Evolutionary conservation across 805 yeast species (phyloP), one percentile per base, ranked within the genome.

Genomic region (Teunomyces funiuensis): DNA sequence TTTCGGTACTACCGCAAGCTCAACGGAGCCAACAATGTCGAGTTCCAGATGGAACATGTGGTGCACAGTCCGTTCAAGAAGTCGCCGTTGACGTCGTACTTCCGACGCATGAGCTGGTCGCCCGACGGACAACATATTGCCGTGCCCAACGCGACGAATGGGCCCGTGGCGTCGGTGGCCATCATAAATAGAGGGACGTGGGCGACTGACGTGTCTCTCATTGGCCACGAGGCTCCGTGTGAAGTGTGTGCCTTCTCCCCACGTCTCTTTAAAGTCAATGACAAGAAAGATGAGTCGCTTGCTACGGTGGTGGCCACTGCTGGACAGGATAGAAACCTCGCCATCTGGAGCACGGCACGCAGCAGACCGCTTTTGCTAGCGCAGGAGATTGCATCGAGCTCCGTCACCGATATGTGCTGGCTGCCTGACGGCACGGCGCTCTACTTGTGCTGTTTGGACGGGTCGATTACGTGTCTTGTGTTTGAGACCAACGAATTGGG

Each of bases 361-460:
- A 77, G 89, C 4, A 73, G 87, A 37, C 98, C 99, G 1, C 61
- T 93, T 37, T 74, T 86, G 9, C 87, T 89, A 6, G 87, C 90
- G 1, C 79, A 79, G 29, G 95, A 90, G 47, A 74, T 91, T 11
- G 77, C 85, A 3, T 69, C 73, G 28, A 88, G 85, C 50, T 76
- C 96, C 0, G 83, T 93, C 22, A 88, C 97, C 0, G 99, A 91
- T 60, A 66, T 91, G 36, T 76, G 87, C 22, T 91, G 99, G 99
- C 74, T 85, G 10, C 88, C 91, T 0, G 81, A 80, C 50, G 99
- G 98, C 3, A 67, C 72, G 20, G 66, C 77, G 4, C 61, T 91
- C n/a, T 89, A 79, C 57, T 69, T 85, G 11, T 79, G 91, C 45
- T 87, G 96, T 0, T 64, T 89, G 34, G 98, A 90, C 62, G 96